Conservation (phyloP, 768 basidiomycete species). For the Fomitopsis pulvina region DNA sequence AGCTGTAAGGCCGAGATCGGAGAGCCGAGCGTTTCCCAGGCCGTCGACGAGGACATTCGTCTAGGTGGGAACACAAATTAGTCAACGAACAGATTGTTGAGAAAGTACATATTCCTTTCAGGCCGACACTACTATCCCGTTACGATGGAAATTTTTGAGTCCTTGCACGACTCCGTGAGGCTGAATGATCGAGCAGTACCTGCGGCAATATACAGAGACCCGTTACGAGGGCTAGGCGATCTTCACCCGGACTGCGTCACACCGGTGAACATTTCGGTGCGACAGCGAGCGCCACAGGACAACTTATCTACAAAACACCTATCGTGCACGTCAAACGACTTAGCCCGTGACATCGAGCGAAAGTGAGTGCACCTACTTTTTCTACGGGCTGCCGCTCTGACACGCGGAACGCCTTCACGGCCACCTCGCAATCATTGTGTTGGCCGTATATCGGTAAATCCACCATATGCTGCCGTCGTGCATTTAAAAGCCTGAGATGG, state of each 20-base stretch:
- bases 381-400: neutral
- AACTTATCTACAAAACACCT: slow-evolving; percentile 6
- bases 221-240: too few relatives aligned
- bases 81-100: too few relatives aligned
- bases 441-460: slow-evolving; percentile 7
- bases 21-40: neutral
- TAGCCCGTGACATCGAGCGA: neutral
- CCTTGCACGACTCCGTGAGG: neutral
- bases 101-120: slow-evolving; percentile 3
- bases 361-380: neutral
- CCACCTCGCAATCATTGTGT: neutral
- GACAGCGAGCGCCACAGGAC: too few relatives aligned
- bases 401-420: slow-evolving; percentile 3
- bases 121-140: slow-evolving; percentile 3
- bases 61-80: neutral
- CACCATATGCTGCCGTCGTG: slow-evolving; percentile 2
- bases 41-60: slow-evolving; percentile 5
- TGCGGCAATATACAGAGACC: too few relatives aligned
- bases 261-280: too few relatives aligned
- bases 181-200: too few relatives aligned
- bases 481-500: too few relatives aligned
- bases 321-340: neutral
- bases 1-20: slow-evolving; percentile 6
- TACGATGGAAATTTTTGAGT: neutral
- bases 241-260: too few relatives aligned